Evolutionary conservation across 257 asterid genomes (phyloP).

Genomic region (Ligustrum vulgare): DNA sequence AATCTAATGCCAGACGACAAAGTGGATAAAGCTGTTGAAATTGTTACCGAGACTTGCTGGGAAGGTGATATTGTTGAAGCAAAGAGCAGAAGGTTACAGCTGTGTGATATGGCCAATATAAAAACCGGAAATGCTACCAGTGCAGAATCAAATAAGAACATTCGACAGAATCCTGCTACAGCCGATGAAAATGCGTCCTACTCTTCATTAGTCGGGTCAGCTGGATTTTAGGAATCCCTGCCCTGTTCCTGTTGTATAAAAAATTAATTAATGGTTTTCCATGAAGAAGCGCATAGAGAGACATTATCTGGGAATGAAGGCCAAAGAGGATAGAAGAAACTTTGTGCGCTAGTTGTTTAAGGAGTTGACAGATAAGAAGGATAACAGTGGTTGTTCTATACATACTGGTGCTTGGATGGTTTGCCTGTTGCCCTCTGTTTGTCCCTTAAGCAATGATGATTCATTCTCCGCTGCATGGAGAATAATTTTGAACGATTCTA

Average conservation of each 20-base stretch:
- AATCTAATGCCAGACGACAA: conserved; percentile 59
- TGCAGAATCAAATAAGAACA: conserved; percentile 28
- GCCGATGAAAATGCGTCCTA: conserved; percentile 82
- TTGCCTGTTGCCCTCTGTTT: neutral
- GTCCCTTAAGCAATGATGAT: neutral
- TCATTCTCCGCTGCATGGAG: neutral
- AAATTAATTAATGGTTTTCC: neutral
- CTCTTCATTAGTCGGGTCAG: conserved; percentile 86
- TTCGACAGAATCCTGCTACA: conserved; percentile 25
- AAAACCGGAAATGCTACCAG: conserved; percentile 34
- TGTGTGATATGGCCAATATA: conserved; percentile 54
- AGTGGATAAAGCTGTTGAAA: conserved; percentile 64
- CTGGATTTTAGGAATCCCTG: conserved; percentile 57
- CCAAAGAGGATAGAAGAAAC: neutral
- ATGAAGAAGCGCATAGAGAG: neutral
- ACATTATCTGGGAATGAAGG: neutral
- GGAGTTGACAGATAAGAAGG: neutral
- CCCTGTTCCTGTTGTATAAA: neutral
- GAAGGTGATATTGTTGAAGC: conserved; percentile 82
- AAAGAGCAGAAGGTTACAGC: conserved; percentile 55
- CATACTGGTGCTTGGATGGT: neutral
- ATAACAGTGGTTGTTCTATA: neutral
- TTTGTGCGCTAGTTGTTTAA: neutral
- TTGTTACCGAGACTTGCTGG: conserved; percentile 87
- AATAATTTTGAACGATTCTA: neutral